Conservation (phyloP, 2,329 filamentous ascomycete genomes). For the Teratosphaeriaceae sp. region DNA sequence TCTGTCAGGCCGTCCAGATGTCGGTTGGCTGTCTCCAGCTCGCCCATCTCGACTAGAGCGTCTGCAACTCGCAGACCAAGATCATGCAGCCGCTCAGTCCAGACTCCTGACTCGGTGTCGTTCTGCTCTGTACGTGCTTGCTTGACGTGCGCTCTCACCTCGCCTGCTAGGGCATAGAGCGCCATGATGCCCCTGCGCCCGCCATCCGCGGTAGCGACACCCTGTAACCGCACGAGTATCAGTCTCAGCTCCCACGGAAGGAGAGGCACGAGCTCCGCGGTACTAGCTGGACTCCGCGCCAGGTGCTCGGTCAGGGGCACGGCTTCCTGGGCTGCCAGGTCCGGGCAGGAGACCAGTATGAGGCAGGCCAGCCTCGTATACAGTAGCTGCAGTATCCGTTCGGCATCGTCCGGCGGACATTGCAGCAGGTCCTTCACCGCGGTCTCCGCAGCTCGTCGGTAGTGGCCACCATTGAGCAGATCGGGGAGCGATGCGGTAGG, state of each 20-base stretch:
- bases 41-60: conserved; percentile 78
- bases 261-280: conserved; percentile 52
- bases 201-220: conserved; percentile 77
- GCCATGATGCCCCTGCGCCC: conserved; percentile 79
- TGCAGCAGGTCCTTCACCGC: conserved; percentile 35
- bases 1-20: conserved; percentile 58
- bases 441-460: conserved; percentile 53
- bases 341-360: conserved; percentile 63
- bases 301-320: conserved; percentile 55
- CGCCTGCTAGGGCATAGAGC: conserved; percentile 69
- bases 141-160: conserved; percentile 22
- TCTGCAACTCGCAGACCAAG: conserved; percentile 60
- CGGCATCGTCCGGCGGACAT: conserved; percentile 49
- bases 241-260: conserved; percentile 85
- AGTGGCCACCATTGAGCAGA: conserved; percentile 67
- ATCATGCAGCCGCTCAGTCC: conserved; percentile 67
- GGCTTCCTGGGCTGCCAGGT: conserved; percentile 53
- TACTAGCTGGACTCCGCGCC: conserved; percentile 39
- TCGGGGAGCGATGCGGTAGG: conserved; percentile 58
- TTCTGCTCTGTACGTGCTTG: conserved; percentile 41
- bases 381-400: conserved; percentile 66
- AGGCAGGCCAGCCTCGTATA: conserved; percentile 78
- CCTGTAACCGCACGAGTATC: conserved; percentile 75
- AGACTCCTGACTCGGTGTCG: conserved; percentile 54
- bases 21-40: conserved; percentile 68